Evolutionary conservation across 1,284 basidiomycete genomes (phyloP).

Genomic region (Dichomitus squalens): DNA sequence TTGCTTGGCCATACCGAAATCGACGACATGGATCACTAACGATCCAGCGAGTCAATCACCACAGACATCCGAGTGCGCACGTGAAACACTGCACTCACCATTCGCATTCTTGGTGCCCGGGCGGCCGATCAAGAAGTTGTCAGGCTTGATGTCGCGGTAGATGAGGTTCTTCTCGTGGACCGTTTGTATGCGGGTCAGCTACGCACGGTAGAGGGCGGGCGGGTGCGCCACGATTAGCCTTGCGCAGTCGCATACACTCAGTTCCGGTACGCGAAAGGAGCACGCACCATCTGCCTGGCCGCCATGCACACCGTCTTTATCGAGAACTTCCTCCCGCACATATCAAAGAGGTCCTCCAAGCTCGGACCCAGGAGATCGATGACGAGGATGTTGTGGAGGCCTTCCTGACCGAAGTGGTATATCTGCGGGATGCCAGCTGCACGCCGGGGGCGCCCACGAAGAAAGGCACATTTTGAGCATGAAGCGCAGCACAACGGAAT

Average conservation of each 20-base stretch:
- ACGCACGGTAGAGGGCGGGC: background rate
- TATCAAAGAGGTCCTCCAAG: constrained; percentile 94
- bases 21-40: constrained; percentile 66
- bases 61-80: background rate
- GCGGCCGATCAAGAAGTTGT: constrained; percentile 94
- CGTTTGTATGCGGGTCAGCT: constrained; percentile 90
- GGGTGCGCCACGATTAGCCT: background rate
- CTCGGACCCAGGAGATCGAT: constrained; percentile 94
- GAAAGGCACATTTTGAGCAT: background rate
- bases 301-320: constrained; percentile 98
- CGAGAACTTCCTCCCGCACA: constrained; percentile 93
- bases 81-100: constrained; percentile 41
- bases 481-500: background rate
- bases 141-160: constrained; percentile 97
- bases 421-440: constrained; percentile 91
- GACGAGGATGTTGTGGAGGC: constrained; percentile 96
- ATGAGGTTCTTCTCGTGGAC: constrained; percentile 98
- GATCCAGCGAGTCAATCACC: background rate
- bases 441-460: background rate
- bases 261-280: background rate
- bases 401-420: constrained; percentile 97
- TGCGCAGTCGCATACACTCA: background rate
- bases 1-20: constrained; percentile 98
- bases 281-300: constrained; percentile 90
- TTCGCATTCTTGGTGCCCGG: constrained; percentile 88